Evolutionary conservation across 164 flowering plant species (phyloP).

Genomic region (Sedum album): DNA sequence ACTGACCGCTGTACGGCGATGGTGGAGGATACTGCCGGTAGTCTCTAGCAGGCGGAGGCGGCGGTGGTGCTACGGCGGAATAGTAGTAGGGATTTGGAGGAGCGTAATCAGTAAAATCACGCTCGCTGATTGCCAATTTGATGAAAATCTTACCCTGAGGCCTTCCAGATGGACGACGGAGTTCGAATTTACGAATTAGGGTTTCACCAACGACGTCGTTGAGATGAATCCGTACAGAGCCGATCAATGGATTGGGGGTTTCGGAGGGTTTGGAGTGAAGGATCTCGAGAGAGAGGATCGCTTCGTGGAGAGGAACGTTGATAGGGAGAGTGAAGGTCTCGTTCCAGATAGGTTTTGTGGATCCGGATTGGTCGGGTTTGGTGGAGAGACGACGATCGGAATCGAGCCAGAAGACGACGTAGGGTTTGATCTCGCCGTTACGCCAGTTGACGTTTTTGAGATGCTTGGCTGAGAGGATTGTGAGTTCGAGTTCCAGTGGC

Average conservation of each 20-base stretch:
- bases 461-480: slow-evolving; percentile 74
- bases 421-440: slow-evolving; percentile 68
- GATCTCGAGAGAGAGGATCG: slow-evolving; percentile 51
- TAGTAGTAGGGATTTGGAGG: slow-evolving; percentile 37
- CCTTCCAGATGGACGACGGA: slow-evolving; percentile 78
- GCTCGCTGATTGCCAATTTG: slow-evolving; percentile 44
- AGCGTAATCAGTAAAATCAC: slow-evolving; percentile 39
- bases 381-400: slow-evolving; percentile 66
- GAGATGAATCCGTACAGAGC: slow-evolving; percentile 38
- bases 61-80: slow-evolving; percentile 32
- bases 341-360: slow-evolving; percentile 76
- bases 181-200: slow-evolving; percentile 33
- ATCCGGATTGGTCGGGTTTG: slow-evolving; percentile 54
- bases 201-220: slow-evolving; percentile 23
- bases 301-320: slow-evolving; percentile 22
- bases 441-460: slow-evolving; percentile 89
- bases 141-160: slow-evolving; percentile 78
- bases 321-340: slow-evolving; percentile 57
- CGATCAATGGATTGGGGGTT: slow-evolving; percentile 59
- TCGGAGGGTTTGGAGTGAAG: slow-evolving; percentile 66
- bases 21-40: slow-evolving; percentile 25
- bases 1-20: slow-evolving; percentile 12
- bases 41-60: slow-evolving; percentile 26
- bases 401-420: slow-evolving; percentile 64
- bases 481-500: slow-evolving; percentile 52